phyloP scores from a whole-genome alignment of 805 yeast genomes.

The Maudiozyma barnettii region DNA sequence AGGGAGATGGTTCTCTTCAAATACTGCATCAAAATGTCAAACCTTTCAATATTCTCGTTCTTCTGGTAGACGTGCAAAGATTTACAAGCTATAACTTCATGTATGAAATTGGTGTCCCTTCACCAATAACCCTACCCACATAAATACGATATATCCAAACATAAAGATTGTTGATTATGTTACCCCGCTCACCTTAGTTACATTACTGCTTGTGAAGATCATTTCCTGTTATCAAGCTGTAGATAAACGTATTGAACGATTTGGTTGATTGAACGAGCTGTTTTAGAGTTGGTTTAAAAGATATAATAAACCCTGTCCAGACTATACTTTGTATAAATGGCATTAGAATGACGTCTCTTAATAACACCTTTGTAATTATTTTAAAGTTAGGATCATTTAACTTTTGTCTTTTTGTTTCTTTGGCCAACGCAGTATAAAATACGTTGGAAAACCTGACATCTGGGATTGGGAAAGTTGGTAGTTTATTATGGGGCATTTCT shows the following conservation, averaged over 20 bases:
- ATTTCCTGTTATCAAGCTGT: slow-evolving; percentile 1
- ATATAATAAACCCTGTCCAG: slow-evolving; percentile 35
- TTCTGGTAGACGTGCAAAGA: no score
- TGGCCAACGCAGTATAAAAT: slow-evolving; percentile 35
- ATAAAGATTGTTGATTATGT: no score
- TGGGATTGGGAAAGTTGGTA: slow-evolving; percentile 33
- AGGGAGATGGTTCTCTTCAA: no score
- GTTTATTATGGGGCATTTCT: not conserved
- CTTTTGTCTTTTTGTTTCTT: slow-evolving; percentile 19
- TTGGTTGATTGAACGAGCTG: not conserved
- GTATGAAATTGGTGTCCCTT: no score
- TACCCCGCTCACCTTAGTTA: not conserved
- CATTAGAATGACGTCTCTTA: slow-evolving; percentile 43
- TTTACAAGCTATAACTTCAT: no score
- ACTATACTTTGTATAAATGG: slow-evolving; percentile 46
- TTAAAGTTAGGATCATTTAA: slow-evolving; percentile 8
- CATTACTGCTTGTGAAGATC: not conserved
- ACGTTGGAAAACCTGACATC: slow-evolving; percentile 62
- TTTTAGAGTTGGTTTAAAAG: slow-evolving; percentile 31
- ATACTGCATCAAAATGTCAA: no score
- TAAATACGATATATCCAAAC: no score
- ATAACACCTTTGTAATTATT: slow-evolving; percentile 32
- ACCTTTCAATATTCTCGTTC: no score
- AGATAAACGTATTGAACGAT: not conserved
- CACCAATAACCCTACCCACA: no score